Evolutionary conservation across 164 flowering plant genomes (phyloP).

Genomic region (grape (Vitis vinifera)): ASM3070453v1 NC_081810.1:18203501-18204000

Average conservation of each 20-base stretch:
- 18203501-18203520: no score
- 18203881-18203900: slow-evolving; percentile 94
- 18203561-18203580: no score
- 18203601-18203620: no score
- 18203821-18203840: not conserved
- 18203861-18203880: slow-evolving; percentile 41
- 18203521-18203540: no score
- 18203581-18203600: no score
- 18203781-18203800: not conserved
- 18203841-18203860: not conserved
- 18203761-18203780: not conserved
- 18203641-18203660: no score
- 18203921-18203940: slow-evolving; percentile 74
- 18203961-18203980: slow-evolving; percentile 75
- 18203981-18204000: slow-evolving; percentile 76
- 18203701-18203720: no score
- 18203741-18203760: not conserved
- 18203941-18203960: slow-evolving; percentile 61
- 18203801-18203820: not conserved
- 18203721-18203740: no score
- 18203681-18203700: no score
- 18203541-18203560: no score
- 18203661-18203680: no score
- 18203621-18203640: no score
- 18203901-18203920: slow-evolving; percentile 76